Evolutionary conservation across 805 yeast species (phyloP), one percentile per base, ranked within the genome.

Genomic region (Pichia deserticola): DNA sequence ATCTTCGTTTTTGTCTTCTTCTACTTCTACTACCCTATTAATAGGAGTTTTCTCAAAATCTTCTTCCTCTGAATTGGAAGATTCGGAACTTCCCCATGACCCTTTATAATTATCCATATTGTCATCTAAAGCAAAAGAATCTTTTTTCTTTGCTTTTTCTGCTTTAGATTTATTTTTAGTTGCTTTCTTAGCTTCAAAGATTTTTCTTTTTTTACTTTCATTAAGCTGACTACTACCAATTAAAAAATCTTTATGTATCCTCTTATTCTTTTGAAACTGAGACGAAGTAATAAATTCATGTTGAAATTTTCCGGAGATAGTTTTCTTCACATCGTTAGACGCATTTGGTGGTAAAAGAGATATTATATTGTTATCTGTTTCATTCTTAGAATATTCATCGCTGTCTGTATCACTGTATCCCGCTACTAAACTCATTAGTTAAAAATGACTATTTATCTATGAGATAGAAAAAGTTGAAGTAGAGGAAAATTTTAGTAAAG

Each of bases 71-170:
- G 52, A 52, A 13, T 52, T 13, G 9, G 40, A 40, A 4, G 41
- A 44, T 6, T 15, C 25, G 8, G 44, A 13, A 34, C 68, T 66
- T 1, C 85, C 86, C 89, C 89, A 82, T 0, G 89, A 86, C 0
- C 87, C 88, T 42, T 63, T 57, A 52, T 73, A 81, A 1, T 73
- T 73, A 33, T 65, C 59, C 13, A 29, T 25, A 9, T 69, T 73
- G 11, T 76, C 82, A 4, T 64, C 72, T 9, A 71, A 37, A 2
- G 58, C 58, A 0, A 61, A 53, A 1, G 74, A 58, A 45, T 74
- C 74, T 0, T 78, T 78, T 53, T 68, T 71, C 28, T 57, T 58
- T 46, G 60, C 59, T 47, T 77, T 37, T 68, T 7, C 46, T n/a
- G 53, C 56, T 48, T 57, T 65, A 0, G 71, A 45, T 27, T 44